These are phyloP conservation scores for Fusarium pseudograminearum DNA, from an alignment of 2,329 filamentous ascomycete genomes.

Conservation along the genomic window DNA sequence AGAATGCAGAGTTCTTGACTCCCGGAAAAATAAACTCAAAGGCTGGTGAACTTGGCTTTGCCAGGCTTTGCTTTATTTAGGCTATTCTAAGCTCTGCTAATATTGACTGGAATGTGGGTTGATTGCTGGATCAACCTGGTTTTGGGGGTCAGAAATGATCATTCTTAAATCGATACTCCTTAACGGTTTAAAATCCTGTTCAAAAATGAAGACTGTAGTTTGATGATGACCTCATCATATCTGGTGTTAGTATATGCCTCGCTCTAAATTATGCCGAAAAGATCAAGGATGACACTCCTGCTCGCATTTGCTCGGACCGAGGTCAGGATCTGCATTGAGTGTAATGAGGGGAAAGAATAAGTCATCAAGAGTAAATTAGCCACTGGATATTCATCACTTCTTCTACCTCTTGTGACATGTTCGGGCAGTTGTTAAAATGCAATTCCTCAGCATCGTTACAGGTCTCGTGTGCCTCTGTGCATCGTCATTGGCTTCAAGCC, in stretches of 20 bases:
- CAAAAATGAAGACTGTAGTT: not conserved
- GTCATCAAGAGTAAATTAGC: slow-evolving; percentile 9
- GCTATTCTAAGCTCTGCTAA: slow-evolving; percentile 21
- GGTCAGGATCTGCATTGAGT: not conserved
- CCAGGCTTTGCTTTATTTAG: slow-evolving; percentile 14
- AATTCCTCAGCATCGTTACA: slow-evolving; percentile 3
- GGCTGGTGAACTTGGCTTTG: not conserved
- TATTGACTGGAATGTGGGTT: slow-evolving; percentile 11
- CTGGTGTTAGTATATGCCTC: not conserved
- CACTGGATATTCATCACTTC: not conserved
- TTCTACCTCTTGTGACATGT: not conserved
- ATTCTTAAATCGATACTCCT: not conserved
- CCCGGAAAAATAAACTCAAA: not conserved
- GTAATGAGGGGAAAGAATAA: slow-evolving; percentile 31
- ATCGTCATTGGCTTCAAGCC: slow-evolving; percentile 9
- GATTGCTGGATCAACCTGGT: slow-evolving; percentile 15
- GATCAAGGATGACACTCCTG: slow-evolving; percentile 27
- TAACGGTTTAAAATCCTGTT: not conserved
- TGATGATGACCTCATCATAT: not conserved
- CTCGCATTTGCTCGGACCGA: slow-evolving; percentile 19
- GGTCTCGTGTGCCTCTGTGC: not conserved
- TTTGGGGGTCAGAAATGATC: not conserved
- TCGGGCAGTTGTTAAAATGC: slow-evolving; percentile 4
- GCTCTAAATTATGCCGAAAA: slow-evolving; percentile 11
- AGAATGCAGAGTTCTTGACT: not conserved